Evolutionary conservation across 169 alveolate species (phyloP), one percentile per base, ranked within the genome.

Genomic region (Plasmodium ovale): DNA sequence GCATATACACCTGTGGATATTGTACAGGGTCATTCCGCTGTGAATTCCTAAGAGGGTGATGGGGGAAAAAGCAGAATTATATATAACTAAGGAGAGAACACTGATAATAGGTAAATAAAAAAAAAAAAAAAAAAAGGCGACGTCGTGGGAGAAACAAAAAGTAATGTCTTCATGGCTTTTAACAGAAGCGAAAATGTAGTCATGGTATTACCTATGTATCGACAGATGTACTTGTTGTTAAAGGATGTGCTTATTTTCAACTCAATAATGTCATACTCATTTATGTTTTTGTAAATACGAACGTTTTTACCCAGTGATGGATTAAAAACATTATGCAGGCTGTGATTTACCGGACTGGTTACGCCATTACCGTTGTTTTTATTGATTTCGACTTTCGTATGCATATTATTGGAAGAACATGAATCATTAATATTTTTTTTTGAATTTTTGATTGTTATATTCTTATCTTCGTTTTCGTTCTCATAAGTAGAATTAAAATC

Each of bases 1-100:
- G 67, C 88, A 77, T 35, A 77, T 77, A 33, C 88, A 77, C 16
- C 88, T 27, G 37, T 77, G 88, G 23, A 77, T 77, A 53, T 77
- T 77, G 39, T 77, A 77, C 49, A 77, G n/a, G 9, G 88, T 77
- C 88, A 77, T 77, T n/a, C 88, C 88, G 71, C 88, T 77, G 37
- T 77, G 88, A 54, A 77, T 77, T 23, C 88, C 88, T 77, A 54
- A n/a, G 9, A 37, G 31, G 16, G 4, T 14, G 1, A 53, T 37
- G 53, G 35, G 16, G 31, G 21, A 0, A 31, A 72, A n/a, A 68
- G 4, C 5, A 10, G 23, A 14, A 35, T 21, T 21, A 1, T n/a
- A n/a, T n/a, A n/a, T n/a, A n/a, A n/a, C n/a, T n/a, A n/a, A n/a
- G n/a, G n/a, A n/a, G n/a, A n/a, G n/a, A n/a, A n/a, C n/a, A n/a